A percentile compares a stretch with the other conserved stretches of the same genome.
Conservation (phyloP, 352 stramenopile genomes). For the Pythium sp. region DNA sequence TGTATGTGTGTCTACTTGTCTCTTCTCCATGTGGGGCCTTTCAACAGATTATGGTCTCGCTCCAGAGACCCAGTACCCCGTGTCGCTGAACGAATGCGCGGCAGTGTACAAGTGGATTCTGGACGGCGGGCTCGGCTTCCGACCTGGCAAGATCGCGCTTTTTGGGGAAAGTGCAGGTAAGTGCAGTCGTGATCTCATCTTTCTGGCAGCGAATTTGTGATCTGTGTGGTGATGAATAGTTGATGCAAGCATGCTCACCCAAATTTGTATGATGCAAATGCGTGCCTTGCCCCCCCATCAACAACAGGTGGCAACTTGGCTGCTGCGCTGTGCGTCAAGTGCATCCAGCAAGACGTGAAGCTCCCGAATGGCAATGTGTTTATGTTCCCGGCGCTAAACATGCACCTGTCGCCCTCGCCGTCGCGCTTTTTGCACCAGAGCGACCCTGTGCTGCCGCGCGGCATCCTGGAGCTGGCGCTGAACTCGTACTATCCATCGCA, state of each 20-base stretch:
- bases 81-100: slow-evolving; percentile 73
- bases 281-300: not conserved
- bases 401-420: slow-evolving; percentile 84
- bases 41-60: slow-evolving; percentile 73
- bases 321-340: slow-evolving; percentile 80
- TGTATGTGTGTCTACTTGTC: slow-evolving; percentile 3
- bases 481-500: slow-evolving; percentile 86
- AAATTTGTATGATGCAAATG: not conserved
- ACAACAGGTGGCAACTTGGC: slow-evolving; percentile 76
- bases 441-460: slow-evolving; percentile 78
- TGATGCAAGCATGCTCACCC: not conserved
- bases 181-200: not conserved
- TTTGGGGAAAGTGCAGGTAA: slow-evolving; percentile 75
- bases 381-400: slow-evolving; percentile 89
- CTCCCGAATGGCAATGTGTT: slow-evolving; percentile 82
- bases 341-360: slow-evolving; percentile 71
- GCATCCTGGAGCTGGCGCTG: slow-evolving; percentile 76
- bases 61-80: slow-evolving; percentile 81
- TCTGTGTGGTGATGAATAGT: not conserved
- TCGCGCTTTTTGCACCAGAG: slow-evolving; percentile 87
- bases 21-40: not conserved
- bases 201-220: not conserved
- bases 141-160: slow-evolving; percentile 59
- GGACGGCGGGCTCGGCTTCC: slow-evolving; percentile 67
- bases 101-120: slow-evolving; percentile 87